Evolutionary conservation across 257 asterid species (phyloP), one percentile per base, ranked within the genome.

Genomic region (Penstemon eatonii): DNA sequence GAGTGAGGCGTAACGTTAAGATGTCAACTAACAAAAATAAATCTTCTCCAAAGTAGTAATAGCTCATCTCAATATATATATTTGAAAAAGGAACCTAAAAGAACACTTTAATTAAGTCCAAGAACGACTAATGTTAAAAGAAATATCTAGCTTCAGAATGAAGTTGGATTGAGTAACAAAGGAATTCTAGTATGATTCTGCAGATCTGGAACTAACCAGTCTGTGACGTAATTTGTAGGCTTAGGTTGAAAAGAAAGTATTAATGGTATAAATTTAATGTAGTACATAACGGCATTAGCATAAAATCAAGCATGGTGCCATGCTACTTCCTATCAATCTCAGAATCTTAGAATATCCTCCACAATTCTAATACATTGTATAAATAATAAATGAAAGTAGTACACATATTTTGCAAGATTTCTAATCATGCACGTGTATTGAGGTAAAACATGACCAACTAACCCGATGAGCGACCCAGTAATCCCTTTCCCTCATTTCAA

Each of bases 381-480:
- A 51, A 36, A 50, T n/a, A 57, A 50, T 57, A 3, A 13, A 44
- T 51, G 56, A 15, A 39, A 11, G 66, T 18, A 25, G 60, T 39
- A 43, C 15, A 13, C 25, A 44, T 8, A 56, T 72, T 12, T 54
- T 69, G 51, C 67, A 64, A 4, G 4, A 68, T 46, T 43, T 51
- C 54, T 15, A 47, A 33, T 47, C 49, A 68, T 57, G n/a, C 66
- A 71, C 25, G 56, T 43, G 66, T 60, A 62, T 13, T 46, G 41
- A 38, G 40, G 39, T 9, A 73, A 60, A 65, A 68, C 10, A 15
- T 57, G 56, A 61, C 49, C 60, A 66, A 84, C 87, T 82, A 60
- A 90, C 96, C 89, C 90, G 86, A 73, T 87, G 95, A 62, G 85
- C 74, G 39, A 86, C 68, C 93, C 93, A 90, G 74, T 83, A 66